A percentile compares a stretch with the other conserved stretches of the same genome.
phyloP scores from a whole-genome alignment of 2,329 filamentous ascomycete species.

The Fusarium humuli region DNA sequence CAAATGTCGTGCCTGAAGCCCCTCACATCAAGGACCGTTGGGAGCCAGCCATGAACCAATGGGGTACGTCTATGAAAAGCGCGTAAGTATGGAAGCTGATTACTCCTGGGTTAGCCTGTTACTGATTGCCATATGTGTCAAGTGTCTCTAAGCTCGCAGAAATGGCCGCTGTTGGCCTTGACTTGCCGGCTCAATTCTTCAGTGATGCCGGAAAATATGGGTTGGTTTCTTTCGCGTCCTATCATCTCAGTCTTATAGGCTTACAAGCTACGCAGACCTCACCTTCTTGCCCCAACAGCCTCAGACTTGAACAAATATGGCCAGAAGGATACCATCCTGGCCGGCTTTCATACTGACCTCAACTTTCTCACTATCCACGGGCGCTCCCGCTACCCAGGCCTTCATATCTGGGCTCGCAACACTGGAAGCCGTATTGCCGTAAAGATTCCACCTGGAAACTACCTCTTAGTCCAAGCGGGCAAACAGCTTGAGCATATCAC shows the following conservation, averaged over 20 bases:
- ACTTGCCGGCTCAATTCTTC: conserved; percentile 64
- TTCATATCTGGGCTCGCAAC: conserved; percentile 73
- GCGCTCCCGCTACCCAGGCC: conserved; percentile 69
- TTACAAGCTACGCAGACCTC: conserved; percentile 56
- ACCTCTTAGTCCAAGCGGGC: conserved; percentile 71
- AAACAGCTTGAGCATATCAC: conserved; percentile 73
- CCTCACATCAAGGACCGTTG: conserved; percentile 62
- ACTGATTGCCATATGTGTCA: conserved; percentile 34
- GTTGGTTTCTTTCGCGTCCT: conserved; percentile 47
- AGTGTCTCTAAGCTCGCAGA: conserved; percentile 68
- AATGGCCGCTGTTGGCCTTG: conserved; percentile 69
- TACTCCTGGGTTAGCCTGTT: neutral
- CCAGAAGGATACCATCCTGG: conserved; percentile 67
- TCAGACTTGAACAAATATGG: conserved; percentile 68
- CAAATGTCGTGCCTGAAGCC: conserved; percentile 65
- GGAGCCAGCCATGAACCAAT: conserved; percentile 66
- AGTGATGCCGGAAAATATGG: conserved; percentile 67
- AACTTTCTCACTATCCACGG: conserved; percentile 75
- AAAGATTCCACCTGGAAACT: conserved; percentile 67
- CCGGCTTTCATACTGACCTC: conserved; percentile 73
- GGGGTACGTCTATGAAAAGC: conserved; percentile 70
- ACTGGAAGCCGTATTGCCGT: conserved; percentile 69
- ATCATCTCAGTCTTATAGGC: neutral
- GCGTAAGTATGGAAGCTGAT: conserved; percentile 57
- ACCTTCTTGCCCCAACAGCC: conserved; percentile 70